Base-by-base conservation (phyloP, 768 basidiomycete species). In the Clavaria fumosa region DNA sequence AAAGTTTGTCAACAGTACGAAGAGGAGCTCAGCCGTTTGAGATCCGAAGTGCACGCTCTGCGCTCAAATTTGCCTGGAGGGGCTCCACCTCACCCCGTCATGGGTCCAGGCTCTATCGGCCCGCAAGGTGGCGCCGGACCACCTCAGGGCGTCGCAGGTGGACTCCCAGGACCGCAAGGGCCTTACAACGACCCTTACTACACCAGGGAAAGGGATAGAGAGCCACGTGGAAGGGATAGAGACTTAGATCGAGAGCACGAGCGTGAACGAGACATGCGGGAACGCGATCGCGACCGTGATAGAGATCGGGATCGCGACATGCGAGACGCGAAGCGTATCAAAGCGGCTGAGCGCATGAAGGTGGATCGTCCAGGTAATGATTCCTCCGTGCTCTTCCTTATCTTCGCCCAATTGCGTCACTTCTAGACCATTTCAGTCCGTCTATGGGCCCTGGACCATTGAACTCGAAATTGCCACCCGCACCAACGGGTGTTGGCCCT, bases 1-100 rank as follows among this genome's bases (percentile, higher is more conserved):
- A 86, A 90, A 63, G 75, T 88, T 37, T 70, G 88, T 23, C 72
- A 79, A 43, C 75, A 79, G 50, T 93, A 86, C 50, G 90, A 95
- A 50, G 78, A 83, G 2, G 90, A 95, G 46, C 62, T 93, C 40
- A 60, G 62, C 4, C 68, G 78, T 22, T 67, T 88, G 9, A 69
- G 86, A 18, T 60, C 69, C 3, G 82, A 88, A 51, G 61, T 82
- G 23, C 67, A 78, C 40, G 58, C 67, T 2, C 51, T 63, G 17
- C 67, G 73, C 6, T 62, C 62, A 42, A 56, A 57, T 22, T 21
- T 43, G n/a, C 43, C 49, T 18, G 46, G 49, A 4, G 45, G 45
- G 20, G 28, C 36, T 11, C 42, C 47, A 22, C 50, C 52, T 15
- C 63, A 56, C 7, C 58, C 63, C 21, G 53, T 62, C 23, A 57